Percentiles rank a stretch among this genome's conserved stretches.
These are phyloP conservation scores for Borovskyia barvae DNA, from an alignment of 208 protist species.

Conservation along the genomic window DNA sequence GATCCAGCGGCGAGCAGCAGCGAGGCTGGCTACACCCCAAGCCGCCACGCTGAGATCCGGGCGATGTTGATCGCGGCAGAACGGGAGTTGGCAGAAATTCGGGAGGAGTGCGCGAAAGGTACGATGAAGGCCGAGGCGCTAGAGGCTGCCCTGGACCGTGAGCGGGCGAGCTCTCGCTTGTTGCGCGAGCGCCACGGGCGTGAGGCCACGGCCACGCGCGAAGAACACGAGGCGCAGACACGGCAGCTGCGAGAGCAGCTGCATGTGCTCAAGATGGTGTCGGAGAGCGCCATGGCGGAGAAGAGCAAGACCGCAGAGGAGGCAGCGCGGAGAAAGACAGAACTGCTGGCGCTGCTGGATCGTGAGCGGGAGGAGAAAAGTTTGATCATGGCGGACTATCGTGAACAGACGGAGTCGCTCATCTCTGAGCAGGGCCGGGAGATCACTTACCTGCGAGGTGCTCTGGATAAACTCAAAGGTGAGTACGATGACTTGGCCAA, in stretches of 20 bases:
- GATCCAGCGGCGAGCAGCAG: slow-evolving; percentile 7
- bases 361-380: slow-evolving; percentile 83
- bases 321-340: slow-evolving; percentile 55
- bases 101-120: slow-evolving; percentile 52
- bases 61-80: slow-evolving; percentile 70
- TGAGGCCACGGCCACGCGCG: slow-evolving; percentile 37
- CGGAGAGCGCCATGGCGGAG: slow-evolving; percentile 74
- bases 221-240: slow-evolving; percentile 67
- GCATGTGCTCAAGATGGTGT: slow-evolving; percentile 64
- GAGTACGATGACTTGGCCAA: slow-evolving; percentile 42
- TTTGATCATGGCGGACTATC: slow-evolving; percentile 86
- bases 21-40: slow-evolving; percentile 23
- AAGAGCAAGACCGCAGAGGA: slow-evolving; percentile 61
- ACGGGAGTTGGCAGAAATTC: slow-evolving; percentile 65
- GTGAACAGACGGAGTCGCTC: slow-evolving; percentile 84
- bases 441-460: slow-evolving; percentile 66
- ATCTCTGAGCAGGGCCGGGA: slow-evolving; percentile 84
- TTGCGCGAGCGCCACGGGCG: slow-evolving; percentile 43
- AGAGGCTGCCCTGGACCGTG: slow-evolving; percentile 56
- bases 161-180: slow-evolving; percentile 35
- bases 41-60: slow-evolving; percentile 53
- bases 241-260: slow-evolving; percentile 80
- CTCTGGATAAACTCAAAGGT: slow-evolving; percentile 47
- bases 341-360: slow-evolving; percentile 74
- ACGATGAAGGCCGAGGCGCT: slow-evolving; percentile 52